Evolutionary conservation across 352 stramenopile genomes (phyloP).

Genomic region (Aphanomyces invadans): DNA sequence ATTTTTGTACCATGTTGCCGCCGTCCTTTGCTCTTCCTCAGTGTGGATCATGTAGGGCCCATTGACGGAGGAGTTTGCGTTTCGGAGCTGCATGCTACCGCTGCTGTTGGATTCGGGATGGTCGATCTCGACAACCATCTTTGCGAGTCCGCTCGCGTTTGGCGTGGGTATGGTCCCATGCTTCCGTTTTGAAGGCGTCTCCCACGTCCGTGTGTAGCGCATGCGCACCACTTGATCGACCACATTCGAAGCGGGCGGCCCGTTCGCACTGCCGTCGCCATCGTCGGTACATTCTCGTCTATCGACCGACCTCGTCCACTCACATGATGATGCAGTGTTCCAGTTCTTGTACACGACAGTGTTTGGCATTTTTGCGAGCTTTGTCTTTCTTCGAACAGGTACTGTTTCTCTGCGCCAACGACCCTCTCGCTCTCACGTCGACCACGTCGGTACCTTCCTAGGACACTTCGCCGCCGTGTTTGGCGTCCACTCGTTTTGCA

Average conservation of each 20-base stretch:
- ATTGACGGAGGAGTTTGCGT: conserved; percentile 93
- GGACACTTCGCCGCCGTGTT: conserved; percentile 85
- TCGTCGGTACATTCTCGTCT: conserved; percentile 43
- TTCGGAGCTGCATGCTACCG: conserved; percentile 90
- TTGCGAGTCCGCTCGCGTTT: conserved; percentile 90
- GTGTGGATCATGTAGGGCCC: conserved; percentile 55
- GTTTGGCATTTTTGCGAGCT: conserved; percentile 93
- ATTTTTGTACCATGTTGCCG: conserved; percentile 42
- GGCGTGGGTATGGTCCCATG: conserved; percentile 71
- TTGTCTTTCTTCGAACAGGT: conserved; percentile 88
- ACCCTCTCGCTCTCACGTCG: background rate
- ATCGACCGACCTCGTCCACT: background rate
- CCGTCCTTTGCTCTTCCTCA: background rate
- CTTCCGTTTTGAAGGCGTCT: no score
- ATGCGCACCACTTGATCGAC: conserved; percentile 72
- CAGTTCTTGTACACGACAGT: conserved; percentile 94
- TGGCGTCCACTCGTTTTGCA: conserved; percentile 91
- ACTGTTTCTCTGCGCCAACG: conserved; percentile 24
- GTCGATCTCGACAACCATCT: conserved; percentile 71
- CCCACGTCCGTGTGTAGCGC: conserved; percentile 10
- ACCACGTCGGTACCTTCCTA: conserved; percentile 26
- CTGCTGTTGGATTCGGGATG: conserved; percentile 79
- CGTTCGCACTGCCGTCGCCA: conserved; percentile 58
- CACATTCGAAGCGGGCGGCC: conserved; percentile 63
- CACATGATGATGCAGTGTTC: conserved; percentile 67